Conservation (phyloP, 2,329 filamentous ascomycete genomes). For the Parascedosporium putredinis region DNA sequence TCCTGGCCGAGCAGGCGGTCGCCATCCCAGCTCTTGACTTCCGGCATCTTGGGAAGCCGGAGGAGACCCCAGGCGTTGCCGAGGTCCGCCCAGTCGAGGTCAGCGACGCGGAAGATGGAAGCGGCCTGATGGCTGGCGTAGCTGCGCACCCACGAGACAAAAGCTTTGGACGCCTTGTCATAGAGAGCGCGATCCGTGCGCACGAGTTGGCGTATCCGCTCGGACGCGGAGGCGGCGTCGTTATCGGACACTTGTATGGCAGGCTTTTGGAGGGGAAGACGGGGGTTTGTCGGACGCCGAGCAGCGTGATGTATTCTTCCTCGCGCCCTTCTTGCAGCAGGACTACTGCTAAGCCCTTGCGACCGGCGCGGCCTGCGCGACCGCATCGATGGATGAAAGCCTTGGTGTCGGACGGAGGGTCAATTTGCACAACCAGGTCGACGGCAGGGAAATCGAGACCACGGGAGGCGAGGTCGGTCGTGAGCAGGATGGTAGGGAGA, state of each 20-base stretch:
- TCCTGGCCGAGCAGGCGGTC: conserved; percentile 53
- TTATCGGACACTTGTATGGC: conserved; percentile 44
- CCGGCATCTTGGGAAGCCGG: conserved; percentile 86
- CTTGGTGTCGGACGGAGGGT: conserved; percentile 57
- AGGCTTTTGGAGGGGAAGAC: conserved; percentile 54
- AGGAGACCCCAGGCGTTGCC: conserved; percentile 79
- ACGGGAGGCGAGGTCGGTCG: conserved; percentile 83
- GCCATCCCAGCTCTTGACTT: conserved; percentile 63
- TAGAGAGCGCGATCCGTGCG: conserved; percentile 48
- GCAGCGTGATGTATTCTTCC: conserved; percentile 80
- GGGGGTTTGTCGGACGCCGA: conserved; percentile 79
- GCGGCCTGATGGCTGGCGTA: conserved; percentile 86
- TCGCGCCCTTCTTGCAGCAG: conserved; percentile 78
- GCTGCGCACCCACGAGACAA: conserved; percentile 86
- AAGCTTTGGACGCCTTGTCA: conserved; percentile 82
- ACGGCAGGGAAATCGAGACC: conserved; percentile 88
- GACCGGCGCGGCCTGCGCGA: conserved; percentile 77
- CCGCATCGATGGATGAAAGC: conserved; percentile 84
- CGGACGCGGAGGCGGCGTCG: conserved; percentile 47
- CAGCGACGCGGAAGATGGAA: conserved; percentile 76
- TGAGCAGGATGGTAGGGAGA: conserved; percentile 74
- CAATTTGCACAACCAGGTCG: conserved; percentile 82
- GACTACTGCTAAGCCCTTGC: conserved; percentile 74
- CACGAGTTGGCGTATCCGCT: conserved; percentile 51
- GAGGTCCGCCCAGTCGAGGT: conserved; percentile 77